A percentile compares a stretch with the other conserved stretches of the same genome.
phyloP scores from a whole-genome alignment of 768 basidiomycete species.

The Tylopilus vinaceipallidus region DNA sequence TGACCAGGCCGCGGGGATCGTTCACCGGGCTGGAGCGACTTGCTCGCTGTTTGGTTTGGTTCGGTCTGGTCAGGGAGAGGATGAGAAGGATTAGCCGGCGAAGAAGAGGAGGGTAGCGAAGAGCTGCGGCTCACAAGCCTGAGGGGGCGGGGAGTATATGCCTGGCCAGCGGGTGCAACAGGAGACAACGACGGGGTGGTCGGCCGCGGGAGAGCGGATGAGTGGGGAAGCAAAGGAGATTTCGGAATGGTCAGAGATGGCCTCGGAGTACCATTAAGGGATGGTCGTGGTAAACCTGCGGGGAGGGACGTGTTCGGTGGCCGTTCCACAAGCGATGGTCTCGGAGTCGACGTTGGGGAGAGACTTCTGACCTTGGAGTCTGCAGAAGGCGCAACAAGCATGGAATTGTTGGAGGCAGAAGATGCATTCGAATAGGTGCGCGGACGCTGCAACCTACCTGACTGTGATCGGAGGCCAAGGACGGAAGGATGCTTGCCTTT shows the following conservation, averaged over 20 bases:
- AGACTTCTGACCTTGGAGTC: slow-evolving; percentile 8
- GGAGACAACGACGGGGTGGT: slow-evolving; percentile 18
- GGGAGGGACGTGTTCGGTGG: slow-evolving; percentile 11
- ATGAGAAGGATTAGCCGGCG: not conserved
- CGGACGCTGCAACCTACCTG: slow-evolving; percentile 19
- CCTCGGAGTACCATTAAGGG: slow-evolving; percentile 18
- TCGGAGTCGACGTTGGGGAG: slow-evolving; percentile 12
- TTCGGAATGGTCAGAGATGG: slow-evolving; percentile 29
- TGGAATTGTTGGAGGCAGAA: slow-evolving; percentile 23
- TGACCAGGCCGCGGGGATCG: slow-evolving; percentile 23
- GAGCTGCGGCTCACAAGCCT: slow-evolving; percentile 24
- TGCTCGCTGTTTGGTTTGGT: slow-evolving; percentile 9
- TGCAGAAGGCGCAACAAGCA: slow-evolving; percentile 2
- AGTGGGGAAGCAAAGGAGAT: slow-evolving; percentile 16
- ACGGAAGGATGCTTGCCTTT: slow-evolving; percentile 23
- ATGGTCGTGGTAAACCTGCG: slow-evolving; percentile 8
- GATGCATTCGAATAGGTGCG: slow-evolving; percentile 37
- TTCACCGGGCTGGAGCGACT: slow-evolving; percentile 22
- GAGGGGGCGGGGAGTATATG: slow-evolving; percentile 26
- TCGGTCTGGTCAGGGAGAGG: slow-evolving; percentile 6
- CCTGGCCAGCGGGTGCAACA: slow-evolving; percentile 2
- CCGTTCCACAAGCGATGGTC: slow-evolving; percentile 10
- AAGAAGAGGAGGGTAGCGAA: slow-evolving; percentile 6
- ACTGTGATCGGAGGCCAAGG: slow-evolving; percentile 13
- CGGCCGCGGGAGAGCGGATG: slow-evolving; percentile 22